Conservation (phyloP, 371 early-diverging fungal species). For the Dichotomocladium elegans region DNA sequence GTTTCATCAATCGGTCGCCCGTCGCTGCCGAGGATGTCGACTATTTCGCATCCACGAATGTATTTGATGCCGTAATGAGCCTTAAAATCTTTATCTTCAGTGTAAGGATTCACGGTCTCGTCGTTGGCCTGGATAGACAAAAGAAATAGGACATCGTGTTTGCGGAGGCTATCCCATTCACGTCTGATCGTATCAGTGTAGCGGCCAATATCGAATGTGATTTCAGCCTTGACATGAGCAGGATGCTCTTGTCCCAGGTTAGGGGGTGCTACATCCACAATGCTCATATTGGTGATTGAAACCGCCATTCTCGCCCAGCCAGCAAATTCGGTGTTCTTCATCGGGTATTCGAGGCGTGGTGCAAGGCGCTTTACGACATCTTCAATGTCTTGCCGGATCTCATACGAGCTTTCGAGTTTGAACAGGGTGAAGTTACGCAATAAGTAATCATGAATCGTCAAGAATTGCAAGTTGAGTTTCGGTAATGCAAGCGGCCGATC, state of each 20-base stretch:
- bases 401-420: conserved; percentile 74
- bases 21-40: conserved; percentile 70
- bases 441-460: conserved; percentile 90
- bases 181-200: conserved; percentile 67
- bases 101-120: conserved; percentile 34
- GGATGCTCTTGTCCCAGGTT: conserved; percentile 76
- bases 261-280: conserved; percentile 74
- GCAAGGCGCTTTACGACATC: conserved; percentile 80
- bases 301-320: conserved; percentile 94
- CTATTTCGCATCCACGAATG: conserved; percentile 87
- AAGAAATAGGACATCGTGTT: conserved; percentile 34
- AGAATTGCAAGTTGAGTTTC: conserved; percentile 89
- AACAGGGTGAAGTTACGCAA: conserved; percentile 82
- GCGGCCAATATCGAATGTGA: conserved; percentile 55
- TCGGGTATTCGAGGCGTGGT: conserved; percentile 63
- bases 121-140: conserved; percentile 35
- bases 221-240: conserved; percentile 74
- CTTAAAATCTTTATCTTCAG: conserved; percentile 53
- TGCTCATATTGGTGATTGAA: conserved; percentile 57
- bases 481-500: conserved; percentile 78
- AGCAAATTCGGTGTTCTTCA: conserved; percentile 63
- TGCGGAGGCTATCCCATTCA: conserved; percentile 89
- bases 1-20: conserved; percentile 62
- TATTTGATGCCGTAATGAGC: conserved; percentile 71
- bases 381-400: conserved; percentile 85